These are phyloP conservation scores for Wickerhamiella hasegawae DNA, from an alignment of 805 yeast genomes.

Conservation along the genomic window DNA sequence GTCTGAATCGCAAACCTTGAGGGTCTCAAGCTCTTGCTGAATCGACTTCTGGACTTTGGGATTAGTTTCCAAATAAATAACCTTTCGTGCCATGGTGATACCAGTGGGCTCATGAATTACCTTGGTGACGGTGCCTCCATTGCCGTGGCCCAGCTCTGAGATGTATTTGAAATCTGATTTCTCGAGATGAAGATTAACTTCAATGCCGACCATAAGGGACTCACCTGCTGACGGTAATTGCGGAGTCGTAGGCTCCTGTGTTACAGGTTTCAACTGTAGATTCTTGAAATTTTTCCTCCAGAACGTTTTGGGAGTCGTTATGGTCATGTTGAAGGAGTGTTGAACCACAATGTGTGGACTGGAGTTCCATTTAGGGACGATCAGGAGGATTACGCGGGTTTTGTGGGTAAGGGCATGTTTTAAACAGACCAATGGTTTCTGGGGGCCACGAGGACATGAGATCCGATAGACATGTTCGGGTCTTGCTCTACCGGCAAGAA, in stretches of 20 bases:
- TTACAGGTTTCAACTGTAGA: slow-evolving; percentile 4
- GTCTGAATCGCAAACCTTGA: slow-evolving; percentile 74
- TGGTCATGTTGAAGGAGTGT: no score
- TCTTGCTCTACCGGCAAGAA: no score
- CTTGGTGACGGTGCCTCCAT: slow-evolving; percentile 82
- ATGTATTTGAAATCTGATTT: slow-evolving; percentile 58
- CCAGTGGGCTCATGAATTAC: slow-evolving; percentile 82
- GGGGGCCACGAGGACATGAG: no score
- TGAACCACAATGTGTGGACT: no score
- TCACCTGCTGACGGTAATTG: slow-evolving; percentile 1
- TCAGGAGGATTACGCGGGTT: no score
- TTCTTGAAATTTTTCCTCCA: slow-evolving; percentile 32
- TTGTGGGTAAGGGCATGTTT: no score
- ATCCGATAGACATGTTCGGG: no score
- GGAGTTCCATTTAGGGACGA: no score
- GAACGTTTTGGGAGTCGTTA: slow-evolving; percentile 9
- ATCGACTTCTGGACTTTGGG: slow-evolving; percentile 68
- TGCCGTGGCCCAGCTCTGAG: slow-evolving; percentile 78
- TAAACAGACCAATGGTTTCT: no score
- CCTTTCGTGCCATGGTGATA: slow-evolving; percentile 77
- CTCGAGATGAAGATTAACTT: slow-evolving; percentile 35
- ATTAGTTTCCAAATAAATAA: slow-evolving; percentile 72
- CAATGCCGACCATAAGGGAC: slow-evolving; percentile 28
- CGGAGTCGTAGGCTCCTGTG: not conserved
- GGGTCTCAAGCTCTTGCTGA: slow-evolving; percentile 70